These are phyloP conservation scores for Geum urbanum DNA, from an alignment of 306 rosid genomes.

Conservation along the genomic window DNA sequence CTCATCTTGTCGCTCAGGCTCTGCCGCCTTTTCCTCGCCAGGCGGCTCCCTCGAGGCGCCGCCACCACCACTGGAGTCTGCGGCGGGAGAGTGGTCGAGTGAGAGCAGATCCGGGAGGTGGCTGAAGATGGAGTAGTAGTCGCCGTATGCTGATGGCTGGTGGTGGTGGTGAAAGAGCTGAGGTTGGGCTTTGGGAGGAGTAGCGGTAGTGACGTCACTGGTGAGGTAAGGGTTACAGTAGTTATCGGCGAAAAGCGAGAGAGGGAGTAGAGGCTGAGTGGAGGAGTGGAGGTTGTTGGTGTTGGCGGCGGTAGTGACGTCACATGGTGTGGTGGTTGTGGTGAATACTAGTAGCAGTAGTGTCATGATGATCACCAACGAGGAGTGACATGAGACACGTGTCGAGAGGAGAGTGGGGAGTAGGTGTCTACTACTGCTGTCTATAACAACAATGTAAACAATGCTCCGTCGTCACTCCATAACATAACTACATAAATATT, in stretches of 20 bases:
- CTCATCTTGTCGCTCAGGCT: slow-evolving; percentile 78
- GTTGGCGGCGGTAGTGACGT: slow-evolving; percentile 21
- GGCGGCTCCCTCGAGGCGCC: slow-evolving; percentile 19
- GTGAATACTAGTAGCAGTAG: background rate
- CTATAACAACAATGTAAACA: no score
- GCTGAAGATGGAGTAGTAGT: slow-evolving; percentile 20
- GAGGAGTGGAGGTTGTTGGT: background rate
- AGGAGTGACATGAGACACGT: slow-evolving; percentile 27
- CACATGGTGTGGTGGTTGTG: slow-evolving; percentile 43
- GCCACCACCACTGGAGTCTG: background rate
- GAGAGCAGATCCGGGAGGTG: slow-evolving; percentile 55
- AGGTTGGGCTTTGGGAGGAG: background rate
- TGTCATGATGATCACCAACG: background rate
- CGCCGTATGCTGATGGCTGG: background rate
- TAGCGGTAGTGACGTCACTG: no score
- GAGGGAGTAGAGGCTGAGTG: background rate
- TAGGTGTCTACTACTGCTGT: no score
- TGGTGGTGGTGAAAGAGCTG: background rate
- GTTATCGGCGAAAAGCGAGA: background rate
- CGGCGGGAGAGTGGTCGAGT: slow-evolving; percentile 20
- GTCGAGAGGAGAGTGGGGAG: background rate
- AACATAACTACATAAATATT: no score
- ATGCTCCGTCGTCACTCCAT: no score
- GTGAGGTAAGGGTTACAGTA: background rate
- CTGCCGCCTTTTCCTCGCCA: slow-evolving; percentile 62